Evolutionary conservation across 495 filamentous ascomycete genomes (phyloP).

Genomic region (Pseudevernia furfuracea): DNA sequence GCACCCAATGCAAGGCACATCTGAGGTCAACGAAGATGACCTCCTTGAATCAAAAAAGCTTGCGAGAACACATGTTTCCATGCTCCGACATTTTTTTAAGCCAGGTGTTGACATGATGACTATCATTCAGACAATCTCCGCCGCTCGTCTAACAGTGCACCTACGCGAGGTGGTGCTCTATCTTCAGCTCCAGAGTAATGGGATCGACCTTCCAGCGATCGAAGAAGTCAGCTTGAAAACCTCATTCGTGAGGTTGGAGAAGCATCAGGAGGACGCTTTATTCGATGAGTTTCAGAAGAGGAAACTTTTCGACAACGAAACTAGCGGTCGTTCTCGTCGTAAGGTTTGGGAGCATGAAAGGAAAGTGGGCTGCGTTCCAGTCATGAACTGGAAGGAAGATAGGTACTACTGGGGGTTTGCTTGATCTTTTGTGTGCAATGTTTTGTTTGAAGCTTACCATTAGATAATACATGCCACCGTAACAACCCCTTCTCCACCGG

Average conservation of each 20-base stretch:
- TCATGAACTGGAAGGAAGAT: too few species aligned
- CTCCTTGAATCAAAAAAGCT: not conserved
- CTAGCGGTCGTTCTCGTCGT: too few species aligned
- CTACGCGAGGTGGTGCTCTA: not conserved
- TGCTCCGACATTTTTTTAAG: not conserved
- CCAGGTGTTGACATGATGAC: not conserved
- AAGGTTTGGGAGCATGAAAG: too few species aligned
- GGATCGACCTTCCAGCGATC: not conserved
- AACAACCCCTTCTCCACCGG: too few species aligned
- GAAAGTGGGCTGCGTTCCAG: too few species aligned
- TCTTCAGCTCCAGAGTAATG: not conserved
- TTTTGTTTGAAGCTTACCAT: too few species aligned
- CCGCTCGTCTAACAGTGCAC: not conserved
- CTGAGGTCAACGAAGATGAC: not conserved
- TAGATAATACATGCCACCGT: too few species aligned
- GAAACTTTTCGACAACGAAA: too few species aligned
- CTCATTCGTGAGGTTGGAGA: not conserved
- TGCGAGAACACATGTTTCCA: too few species aligned
- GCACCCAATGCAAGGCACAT: not conserved
- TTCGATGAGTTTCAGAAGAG: not conserved
- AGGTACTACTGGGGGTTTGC: too few species aligned
- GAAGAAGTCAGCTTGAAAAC: not conserved
- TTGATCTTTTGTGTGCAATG: too few species aligned
- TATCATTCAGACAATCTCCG: not conserved
- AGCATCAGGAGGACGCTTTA: not conserved